Evolutionary conservation across 1,284 basidiomycete genomes (phyloP), one percentile per base, ranked within the genome.

Genomic region (Xerocomus minutiporus): DNA sequence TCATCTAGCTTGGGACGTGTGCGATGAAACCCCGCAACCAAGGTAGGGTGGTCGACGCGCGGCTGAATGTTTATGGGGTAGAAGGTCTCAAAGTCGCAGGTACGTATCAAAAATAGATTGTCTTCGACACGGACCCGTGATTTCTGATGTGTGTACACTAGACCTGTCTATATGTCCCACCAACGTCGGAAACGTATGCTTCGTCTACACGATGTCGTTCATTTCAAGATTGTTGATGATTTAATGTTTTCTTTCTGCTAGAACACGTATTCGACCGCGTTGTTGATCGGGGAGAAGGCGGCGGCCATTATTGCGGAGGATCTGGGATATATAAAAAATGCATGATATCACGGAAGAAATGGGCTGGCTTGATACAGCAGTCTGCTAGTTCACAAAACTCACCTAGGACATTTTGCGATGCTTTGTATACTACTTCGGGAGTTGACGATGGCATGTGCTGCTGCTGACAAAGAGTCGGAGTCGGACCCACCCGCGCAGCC

Each of bases 251-350:
- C 32, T 3, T 23, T 25, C n/a, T 41, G 9, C 7, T 29, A 66
- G 65, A 69, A 71, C 28, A 67, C 66, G 0, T 66, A 61, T 47
- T 69, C 66, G 0, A 67, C 61, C 5, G 65, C 68, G 5, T 25
- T 70, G 40, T 35, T 61, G 29, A 34, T 71, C 7, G 69, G 68
- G 13, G 69, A 70, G 55, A 70, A 64, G 46, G 65, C 63, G 1
- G 66, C 63, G 1, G 17, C 51, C 12, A 57, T 67, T 20, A 66
- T 71, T 38, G 61, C 52, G 7, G 53, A 63, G 43, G 68, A 68
- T 12, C 51, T 68, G 1, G 60, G 61, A 4, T 38, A 40, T 15
- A 11, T 11, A 5, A 15, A 20, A 12, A 7, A 8, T 34, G 12
- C 25, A 15, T 5, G 47, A 25, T 17, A 26, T 23, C 17, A 3